Conservation (phyloP, 2,329 filamentous ascomycete species). For the Paramyrothecium roridum region DNA sequence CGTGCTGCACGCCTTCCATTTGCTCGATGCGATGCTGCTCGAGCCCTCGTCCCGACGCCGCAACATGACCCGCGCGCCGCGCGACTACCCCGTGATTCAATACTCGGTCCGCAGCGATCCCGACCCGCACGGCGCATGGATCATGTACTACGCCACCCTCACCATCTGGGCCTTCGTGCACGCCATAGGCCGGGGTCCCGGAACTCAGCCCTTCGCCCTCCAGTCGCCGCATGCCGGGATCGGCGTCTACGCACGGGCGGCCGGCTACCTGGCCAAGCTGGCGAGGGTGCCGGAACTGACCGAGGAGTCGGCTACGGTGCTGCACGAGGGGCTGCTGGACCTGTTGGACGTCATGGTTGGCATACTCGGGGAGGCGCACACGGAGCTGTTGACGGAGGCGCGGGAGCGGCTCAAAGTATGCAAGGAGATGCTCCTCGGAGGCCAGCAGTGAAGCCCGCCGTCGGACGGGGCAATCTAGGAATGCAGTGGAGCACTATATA, state of each 20-base stretch:
- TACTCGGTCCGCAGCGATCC: constrained; percentile 78
- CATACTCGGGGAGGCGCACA: constrained; percentile 41
- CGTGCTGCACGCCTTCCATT: constrained; percentile 78
- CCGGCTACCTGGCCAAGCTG: constrained; percentile 54
- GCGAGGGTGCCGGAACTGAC: constrained; percentile 69
- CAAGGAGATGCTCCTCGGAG: constrained; percentile 19
- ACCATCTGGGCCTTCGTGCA: constrained; percentile 88
- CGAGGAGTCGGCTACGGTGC: constrained; percentile 61
- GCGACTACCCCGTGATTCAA: constrained; percentile 34
- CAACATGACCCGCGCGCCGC: constrained; percentile 8
- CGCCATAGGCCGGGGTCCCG: constrained; percentile 60
- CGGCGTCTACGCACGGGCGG: constrained; percentile 30
- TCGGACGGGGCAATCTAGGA: no score
- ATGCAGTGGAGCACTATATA: no score
- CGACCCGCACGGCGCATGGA: constrained; percentile 83
- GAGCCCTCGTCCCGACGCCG: constrained; percentile 36
- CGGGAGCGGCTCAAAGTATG: constrained; percentile 68
- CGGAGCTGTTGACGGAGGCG: constrained; percentile 77
- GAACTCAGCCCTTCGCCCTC: constrained; percentile 39
- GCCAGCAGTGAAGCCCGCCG: constrained; percentile 2
- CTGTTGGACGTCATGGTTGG: constrained; percentile 40
- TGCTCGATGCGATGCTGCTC: constrained; percentile 73
- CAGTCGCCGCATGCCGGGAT: constrained; percentile 40
- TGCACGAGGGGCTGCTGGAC: constrained; percentile 53
- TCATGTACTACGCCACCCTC: constrained; percentile 81